Base-by-base conservation (phyloP, 2,329 filamentous ascomycete genomes). In the Fusarium sterilihyphosum region DNA sequence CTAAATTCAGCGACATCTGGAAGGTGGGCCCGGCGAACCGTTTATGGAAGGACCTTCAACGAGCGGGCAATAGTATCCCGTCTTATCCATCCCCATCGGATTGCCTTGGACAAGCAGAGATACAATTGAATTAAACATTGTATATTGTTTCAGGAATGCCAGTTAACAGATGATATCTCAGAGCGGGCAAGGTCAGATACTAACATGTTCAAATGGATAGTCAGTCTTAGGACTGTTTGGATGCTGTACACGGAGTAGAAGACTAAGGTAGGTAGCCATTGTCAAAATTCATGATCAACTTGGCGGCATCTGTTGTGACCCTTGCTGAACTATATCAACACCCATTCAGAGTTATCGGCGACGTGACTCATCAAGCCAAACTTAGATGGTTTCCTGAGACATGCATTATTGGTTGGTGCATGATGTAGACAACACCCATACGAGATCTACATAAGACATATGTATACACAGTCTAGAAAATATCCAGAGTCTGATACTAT, bases 41-140 rank as follows among this genome's bases (percentile, higher is more conserved):
- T 49, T 70, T 71, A 31, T 24, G 67, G 67, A 70, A 70, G 67
- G 67, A 71, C 65, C 49, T 56, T 31, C 26, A 68, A 52, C 40
- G 12, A 29, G 49, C 31, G 37, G 52, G 35, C 59, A 43, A 52
- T 47, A 65, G 37, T 26, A 43, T 67, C 40, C 37, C 65, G 52
- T 43, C 38, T 49, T 40, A 50, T 50, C 56, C 52, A 56, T 17
- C 52, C 35, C 52, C 29, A 35, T 41, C 24, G 12, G 20, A n/a
- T 26, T 24, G 38, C 53, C 38, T 31, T 24, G 3, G 11, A 52
- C 31, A 31, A 16, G 18, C 31, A 62, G 41, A 29, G 35, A 47
- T 31, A 29, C 17, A 31, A 40, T 53, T 40, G 24, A 35, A 38
- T 26, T 22, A 17, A 22, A 53, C n/a, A 53, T 22, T 11, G n/a